phyloP scores from a whole-genome alignment of 78 protist genomes.

The Speleostelium caveatum region DNA sequence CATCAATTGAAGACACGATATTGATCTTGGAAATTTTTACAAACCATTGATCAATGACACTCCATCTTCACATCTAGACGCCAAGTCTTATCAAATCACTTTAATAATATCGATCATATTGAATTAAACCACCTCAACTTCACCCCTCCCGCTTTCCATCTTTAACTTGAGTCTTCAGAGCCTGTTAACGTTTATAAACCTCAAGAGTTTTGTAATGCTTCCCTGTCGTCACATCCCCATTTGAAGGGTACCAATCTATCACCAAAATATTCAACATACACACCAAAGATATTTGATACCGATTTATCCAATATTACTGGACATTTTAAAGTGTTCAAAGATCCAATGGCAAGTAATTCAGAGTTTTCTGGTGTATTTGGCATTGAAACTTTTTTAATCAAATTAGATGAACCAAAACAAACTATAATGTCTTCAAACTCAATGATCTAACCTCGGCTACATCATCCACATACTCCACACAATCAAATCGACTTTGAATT shows the following conservation, averaged over 20 bases:
- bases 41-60: background rate
- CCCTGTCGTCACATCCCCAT: background rate
- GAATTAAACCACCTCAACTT: constrained; percentile 27
- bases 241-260: background rate
- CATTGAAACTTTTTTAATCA: no score
- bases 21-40: constrained; percentile 48
- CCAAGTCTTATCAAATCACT: constrained; percentile 21
- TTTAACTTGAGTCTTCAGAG: background rate
- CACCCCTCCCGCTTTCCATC: background rate
- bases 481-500: no score
- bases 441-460: no score
- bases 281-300: constrained; percentile 1
- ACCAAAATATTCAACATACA: background rate
- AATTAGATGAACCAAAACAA: no score
- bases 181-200: background rate
- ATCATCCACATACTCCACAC: no score
- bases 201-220: background rate
- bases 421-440: no score
- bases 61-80: background rate
- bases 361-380: no score
- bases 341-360: constrained; percentile 22
- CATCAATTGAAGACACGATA: constrained; percentile 13
- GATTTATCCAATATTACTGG: constrained; percentile 51
- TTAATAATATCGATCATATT: constrained; percentile 13
- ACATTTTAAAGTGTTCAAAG: constrained; percentile 33